These are phyloP conservation scores for Hericium coralloides DNA, from an alignment of 768 basidiomycete species.

Conservation along the genomic window DNA sequence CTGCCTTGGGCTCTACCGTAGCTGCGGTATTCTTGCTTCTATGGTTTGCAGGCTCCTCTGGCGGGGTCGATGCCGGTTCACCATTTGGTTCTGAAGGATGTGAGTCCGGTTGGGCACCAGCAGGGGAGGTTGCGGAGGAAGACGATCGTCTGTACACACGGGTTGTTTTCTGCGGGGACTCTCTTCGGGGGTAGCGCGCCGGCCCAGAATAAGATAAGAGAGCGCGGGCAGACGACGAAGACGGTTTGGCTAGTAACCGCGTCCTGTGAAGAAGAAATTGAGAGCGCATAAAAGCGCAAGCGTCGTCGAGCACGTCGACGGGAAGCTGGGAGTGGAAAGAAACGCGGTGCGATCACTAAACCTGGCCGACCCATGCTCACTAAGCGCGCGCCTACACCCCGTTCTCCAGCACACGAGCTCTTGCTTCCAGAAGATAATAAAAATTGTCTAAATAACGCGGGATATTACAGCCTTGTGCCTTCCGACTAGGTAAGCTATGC, in stretches of 20 bases:
- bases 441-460: neutral
- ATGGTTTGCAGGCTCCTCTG: constrained; percentile 30
- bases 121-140: constrained; percentile 24
- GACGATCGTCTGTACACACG: constrained; percentile 21
- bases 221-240: constrained; percentile 19
- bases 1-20: constrained; percentile 13
- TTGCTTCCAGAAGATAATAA: neutral
- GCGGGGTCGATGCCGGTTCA: constrained; percentile 10
- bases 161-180: constrained; percentile 14
- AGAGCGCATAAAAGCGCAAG: constrained; percentile 25
- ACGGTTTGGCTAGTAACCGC: constrained; percentile 22
- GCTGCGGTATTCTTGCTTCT: constrained; percentile 29
- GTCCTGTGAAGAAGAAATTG: constrained; percentile 27
- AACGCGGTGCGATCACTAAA: neutral
- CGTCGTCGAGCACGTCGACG: neutral
- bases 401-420: neutral
- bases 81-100: constrained; percentile 12
- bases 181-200: constrained; percentile 24
- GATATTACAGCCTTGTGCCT: neutral
- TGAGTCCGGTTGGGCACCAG: constrained; percentile 6
- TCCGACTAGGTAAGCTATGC: constrained; percentile 2
- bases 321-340: neutral
- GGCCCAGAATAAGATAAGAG: constrained; percentile 21
- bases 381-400: neutral
- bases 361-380: neutral